These are phyloP conservation scores for Castanea sativa DNA, from an alignment of 306 rosid genomes.

Conservation along the genomic window DNA sequence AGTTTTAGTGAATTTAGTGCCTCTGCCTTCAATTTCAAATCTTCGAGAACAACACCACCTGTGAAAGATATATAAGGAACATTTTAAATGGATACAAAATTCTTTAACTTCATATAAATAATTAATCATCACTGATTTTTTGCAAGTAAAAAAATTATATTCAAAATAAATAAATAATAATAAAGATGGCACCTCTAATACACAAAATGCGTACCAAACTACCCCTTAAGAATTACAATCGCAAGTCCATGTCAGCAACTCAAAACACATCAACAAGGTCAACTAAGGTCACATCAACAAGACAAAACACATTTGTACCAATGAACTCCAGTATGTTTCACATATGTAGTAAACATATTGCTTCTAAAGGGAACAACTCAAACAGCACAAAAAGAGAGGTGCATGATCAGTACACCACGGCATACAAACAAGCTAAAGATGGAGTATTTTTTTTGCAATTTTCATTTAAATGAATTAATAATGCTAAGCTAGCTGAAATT, in stretches of 20 bases:
- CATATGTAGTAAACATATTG: conserved; percentile 1
- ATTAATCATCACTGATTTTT: neutral
- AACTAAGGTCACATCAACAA: neutral
- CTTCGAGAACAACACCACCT: conserved; percentile 97
- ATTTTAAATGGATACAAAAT: neutral
- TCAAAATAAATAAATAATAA: too few relatives aligned
- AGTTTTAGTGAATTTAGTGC: conserved; percentile 89
- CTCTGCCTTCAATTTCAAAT: conserved; percentile 90
- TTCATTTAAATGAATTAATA: too few relatives aligned
- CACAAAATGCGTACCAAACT: too few relatives aligned
- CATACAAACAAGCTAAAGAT: conserved; percentile 11
- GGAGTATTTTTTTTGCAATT: too few relatives aligned
- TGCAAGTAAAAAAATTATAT: too few relatives aligned
- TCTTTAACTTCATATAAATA: neutral
- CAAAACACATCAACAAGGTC: neutral
- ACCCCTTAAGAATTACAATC: too few relatives aligned
- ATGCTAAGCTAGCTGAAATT: too few relatives aligned
- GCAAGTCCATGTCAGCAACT: too few relatives aligned
- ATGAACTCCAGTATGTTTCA: neutral
- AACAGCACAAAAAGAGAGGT: neutral
- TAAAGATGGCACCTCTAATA: too few relatives aligned
- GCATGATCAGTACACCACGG: neutral
- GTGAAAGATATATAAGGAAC: conserved; percentile 25
- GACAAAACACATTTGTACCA: neutral
- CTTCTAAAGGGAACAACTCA: neutral